Percentiles rank a stretch among this genome's conserved stretches.
These are phyloP conservation scores for Microdochium trichocladiopsis DNA, from an alignment of 2,329 filamentous ascomycete species.

Conservation along the genomic window DNA sequence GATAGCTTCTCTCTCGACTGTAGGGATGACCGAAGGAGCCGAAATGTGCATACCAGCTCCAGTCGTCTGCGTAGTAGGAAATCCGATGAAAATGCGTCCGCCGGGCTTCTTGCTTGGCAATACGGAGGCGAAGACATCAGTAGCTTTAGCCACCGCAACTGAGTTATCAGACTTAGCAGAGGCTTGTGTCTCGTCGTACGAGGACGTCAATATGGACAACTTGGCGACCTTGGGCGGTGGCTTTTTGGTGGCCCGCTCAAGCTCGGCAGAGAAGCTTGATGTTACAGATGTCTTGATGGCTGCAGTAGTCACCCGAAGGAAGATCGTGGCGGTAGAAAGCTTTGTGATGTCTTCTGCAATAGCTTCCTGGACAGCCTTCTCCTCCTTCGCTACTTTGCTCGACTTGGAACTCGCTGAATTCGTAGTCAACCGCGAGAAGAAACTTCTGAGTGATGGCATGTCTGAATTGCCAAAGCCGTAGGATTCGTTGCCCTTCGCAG, in stretches of 20 bases:
- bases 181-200: conserved; percentile 72
- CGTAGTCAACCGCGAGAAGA: conserved; percentile 72
- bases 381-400: conserved; percentile 53
- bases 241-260: conserved; percentile 95
- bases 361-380: conserved; percentile 53
- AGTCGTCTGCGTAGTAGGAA: conserved; percentile 95
- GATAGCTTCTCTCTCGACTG: conserved; percentile 93
- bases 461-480: conserved; percentile 42
- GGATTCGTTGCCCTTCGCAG: conserved; percentile 36
- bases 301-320: conserved; percentile 81
- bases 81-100: conserved; percentile 93
- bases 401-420: conserved; percentile 35
- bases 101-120: conserved; percentile 74
- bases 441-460: conserved; percentile 62
- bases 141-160: conserved; percentile 44
- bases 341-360: conserved; percentile 67
- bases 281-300: conserved; percentile 70
- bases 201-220: conserved; percentile 83
- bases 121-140: conserved; percentile 84
- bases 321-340: conserved; percentile 70
- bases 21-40: conserved; percentile 92
- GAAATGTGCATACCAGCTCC: conserved; percentile 91
- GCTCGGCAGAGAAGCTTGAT: conserved; percentile 68
- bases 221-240: conserved; percentile 83
- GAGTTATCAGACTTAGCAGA: conserved; percentile 47